Base-by-base conservation (phyloP, 73 alveolate genomes). In the Paramecium caudatum region DNA sequence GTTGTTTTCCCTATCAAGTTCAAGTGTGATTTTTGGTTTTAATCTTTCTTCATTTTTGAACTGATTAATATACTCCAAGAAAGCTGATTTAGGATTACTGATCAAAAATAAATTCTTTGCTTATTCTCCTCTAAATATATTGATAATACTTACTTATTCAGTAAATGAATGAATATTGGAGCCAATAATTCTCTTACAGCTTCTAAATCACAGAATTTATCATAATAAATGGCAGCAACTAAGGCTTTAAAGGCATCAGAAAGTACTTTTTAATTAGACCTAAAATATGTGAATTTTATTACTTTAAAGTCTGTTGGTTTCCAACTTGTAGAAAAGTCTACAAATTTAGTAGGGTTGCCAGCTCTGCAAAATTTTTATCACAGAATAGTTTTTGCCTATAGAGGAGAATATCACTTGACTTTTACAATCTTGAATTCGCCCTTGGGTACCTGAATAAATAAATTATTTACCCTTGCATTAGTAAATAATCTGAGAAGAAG, bases 71-170 rank as follows among this genome's bases (percentile, higher is more conserved):
- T 33, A 65, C 15, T 65, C 83, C 17, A 33, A 65, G 32, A 65
- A 65, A 13, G 49, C 27, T 33, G 83, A 65, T 33, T 65, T 65
- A 32, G 83, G 83, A 65, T 65, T 65, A 33, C 39, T 32, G 27
- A 32, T 65, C 49, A 36, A 65, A 3, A 32, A 15, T 4, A 15
- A 13, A 2, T n/a, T 10, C 4, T 21, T 65, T 32, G 34, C 6
- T 65, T 65, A 2, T 16, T 65, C 80, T 16, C 80, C 80, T 55
- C 80, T 55, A 55, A 3, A 13, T 33, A 36, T 65, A 65, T 8
- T 25, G 10, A 25, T 65, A 1, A 32, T 33, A 30, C 33, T 16
- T 65, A 65, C 83, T 65, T 65, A 16, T 65, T 36, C 37, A 65
- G 15, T n/a, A 65, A 13, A 25, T 33, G 27, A 1, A 33, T 30